Evolutionary conservation across 306 rosid species (phyloP).

Genomic region (Vigna hirtella): DNA sequence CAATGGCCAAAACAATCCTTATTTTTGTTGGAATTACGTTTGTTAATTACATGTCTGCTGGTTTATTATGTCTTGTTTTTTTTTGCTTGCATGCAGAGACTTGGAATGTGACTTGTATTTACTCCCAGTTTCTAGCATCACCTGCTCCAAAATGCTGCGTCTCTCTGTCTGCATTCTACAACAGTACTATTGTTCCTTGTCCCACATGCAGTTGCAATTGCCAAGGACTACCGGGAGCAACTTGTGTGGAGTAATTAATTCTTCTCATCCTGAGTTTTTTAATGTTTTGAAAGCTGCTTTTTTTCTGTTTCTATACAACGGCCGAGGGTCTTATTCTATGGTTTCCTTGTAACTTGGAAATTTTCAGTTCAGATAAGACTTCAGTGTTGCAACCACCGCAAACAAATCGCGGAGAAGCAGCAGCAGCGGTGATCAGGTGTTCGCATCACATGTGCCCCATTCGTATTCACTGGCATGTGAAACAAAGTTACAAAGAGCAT

Average conservation of each 20-base stretch:
- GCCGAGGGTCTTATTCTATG: background rate
- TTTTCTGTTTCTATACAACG: background rate
- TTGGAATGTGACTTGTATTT: constrained; percentile 78
- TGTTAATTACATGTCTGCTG: background rate
- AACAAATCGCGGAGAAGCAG: constrained; percentile 4
- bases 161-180: constrained; percentile 82
- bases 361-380: constrained; percentile 55
- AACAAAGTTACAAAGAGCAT: constrained; percentile 72
- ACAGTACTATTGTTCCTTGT: constrained; percentile 67
- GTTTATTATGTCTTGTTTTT: constrained; percentile 10
- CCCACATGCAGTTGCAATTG: constrained; percentile 82
- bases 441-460: constrained; percentile 85
- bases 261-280: constrained; percentile 11
- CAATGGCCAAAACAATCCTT: background rate
- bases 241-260: constrained; percentile 65
- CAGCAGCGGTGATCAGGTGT: constrained; percentile 59
- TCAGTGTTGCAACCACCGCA: constrained; percentile 56
- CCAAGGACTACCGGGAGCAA: constrained; percentile 61
- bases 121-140: constrained; percentile 72
- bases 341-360: background rate
- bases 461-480: constrained; percentile 82
- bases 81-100: constrained; percentile 56
- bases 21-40: background rate
- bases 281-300: constrained; percentile 1
- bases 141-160: constrained; percentile 78